phyloP scores from a whole-genome alignment of 768 basidiomycete species.

The Lentinula sp. region DNA sequence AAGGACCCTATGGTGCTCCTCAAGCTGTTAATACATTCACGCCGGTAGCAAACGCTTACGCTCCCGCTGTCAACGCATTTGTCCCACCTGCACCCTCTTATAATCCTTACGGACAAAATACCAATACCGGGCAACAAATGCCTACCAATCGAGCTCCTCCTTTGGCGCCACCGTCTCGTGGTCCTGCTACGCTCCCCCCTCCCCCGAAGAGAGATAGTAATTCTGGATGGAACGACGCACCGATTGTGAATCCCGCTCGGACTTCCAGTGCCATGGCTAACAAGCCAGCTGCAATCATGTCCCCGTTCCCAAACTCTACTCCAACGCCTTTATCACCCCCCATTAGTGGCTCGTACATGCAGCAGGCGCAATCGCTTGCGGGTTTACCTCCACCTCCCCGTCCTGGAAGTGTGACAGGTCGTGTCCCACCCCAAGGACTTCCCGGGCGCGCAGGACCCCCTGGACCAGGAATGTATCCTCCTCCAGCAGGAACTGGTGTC shows the following conservation, averaged over 20 bases:
- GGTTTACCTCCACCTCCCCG: constrained; percentile 50
- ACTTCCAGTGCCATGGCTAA: constrained; percentile 40
- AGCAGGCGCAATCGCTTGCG: constrained; percentile 17
- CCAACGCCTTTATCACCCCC: constrained; percentile 27
- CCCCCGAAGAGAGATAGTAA: constrained; percentile 59
- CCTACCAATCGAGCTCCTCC: constrained; percentile 33
- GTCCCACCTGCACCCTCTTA: constrained; percentile 16
- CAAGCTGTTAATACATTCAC: constrained; percentile 1
- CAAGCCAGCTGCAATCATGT: constrained; percentile 71
- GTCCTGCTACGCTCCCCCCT: constrained; percentile 27
- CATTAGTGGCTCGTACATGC: constrained; percentile 21
- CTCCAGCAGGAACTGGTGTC: constrained; percentile 20
- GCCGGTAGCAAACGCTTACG: constrained; percentile 5
- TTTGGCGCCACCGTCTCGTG: constrained; percentile 35
- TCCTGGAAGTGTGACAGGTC: constrained; percentile 55
- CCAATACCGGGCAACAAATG: constrained; percentile 15
- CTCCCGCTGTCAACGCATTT: background rate
- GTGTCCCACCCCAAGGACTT: constrained; percentile 30
- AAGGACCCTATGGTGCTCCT: background rate
- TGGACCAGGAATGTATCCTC: constrained; percentile 25
- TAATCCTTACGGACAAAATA: constrained; percentile 15
- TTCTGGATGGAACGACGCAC: constrained; percentile 92
- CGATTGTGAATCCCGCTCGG: constrained; percentile 41
- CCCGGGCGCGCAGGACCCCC: constrained; percentile 24
- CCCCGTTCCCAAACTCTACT: constrained; percentile 79